Evolutionary conservation across 768 basidiomycete species (phyloP).

Genomic region (Trametes meyenii): DNA sequence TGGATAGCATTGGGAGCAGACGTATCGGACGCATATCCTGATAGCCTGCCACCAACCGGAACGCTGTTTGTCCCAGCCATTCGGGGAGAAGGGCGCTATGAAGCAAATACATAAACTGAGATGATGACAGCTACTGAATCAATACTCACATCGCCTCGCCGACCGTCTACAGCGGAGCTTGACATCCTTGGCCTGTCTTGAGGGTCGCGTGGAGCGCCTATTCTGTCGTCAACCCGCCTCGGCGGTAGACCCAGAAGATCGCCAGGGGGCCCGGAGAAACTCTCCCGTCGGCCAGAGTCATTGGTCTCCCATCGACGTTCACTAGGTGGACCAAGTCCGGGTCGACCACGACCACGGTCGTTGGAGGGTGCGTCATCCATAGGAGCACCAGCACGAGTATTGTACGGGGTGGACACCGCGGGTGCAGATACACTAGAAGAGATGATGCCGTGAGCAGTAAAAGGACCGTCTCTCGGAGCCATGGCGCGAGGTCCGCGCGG

Average conservation of each 20-base stretch:
- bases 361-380: not conserved
- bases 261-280: not conserved
- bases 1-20: not conserved
- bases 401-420: not conserved
- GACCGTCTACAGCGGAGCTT: not conserved
- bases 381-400: not conserved
- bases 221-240: not conserved
- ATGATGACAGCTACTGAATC: not conserved
- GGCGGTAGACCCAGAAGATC: not conserved
- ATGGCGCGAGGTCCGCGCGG: constrained; percentile 37
- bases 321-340: not conserved
- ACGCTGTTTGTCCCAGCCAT: constrained; percentile 20
- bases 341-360: not conserved
- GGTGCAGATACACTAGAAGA: not conserved
- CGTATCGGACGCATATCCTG: not conserved
- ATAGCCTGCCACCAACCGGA: constrained; percentile 10
- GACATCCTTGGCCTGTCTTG: not conserved
- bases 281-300: constrained; percentile 3
- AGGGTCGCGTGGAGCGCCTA: not conserved
- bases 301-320: constrained; percentile 12
- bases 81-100: constrained; percentile 6
- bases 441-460: not conserved
- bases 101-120: not conserved
- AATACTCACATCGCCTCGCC: constrained; percentile 4
- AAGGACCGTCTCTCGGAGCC: constrained; percentile 22